phyloP scores from a whole-genome alignment of 192 early-diverging fungal genomes.

The Gorgonomyces haynaldii region DNA sequence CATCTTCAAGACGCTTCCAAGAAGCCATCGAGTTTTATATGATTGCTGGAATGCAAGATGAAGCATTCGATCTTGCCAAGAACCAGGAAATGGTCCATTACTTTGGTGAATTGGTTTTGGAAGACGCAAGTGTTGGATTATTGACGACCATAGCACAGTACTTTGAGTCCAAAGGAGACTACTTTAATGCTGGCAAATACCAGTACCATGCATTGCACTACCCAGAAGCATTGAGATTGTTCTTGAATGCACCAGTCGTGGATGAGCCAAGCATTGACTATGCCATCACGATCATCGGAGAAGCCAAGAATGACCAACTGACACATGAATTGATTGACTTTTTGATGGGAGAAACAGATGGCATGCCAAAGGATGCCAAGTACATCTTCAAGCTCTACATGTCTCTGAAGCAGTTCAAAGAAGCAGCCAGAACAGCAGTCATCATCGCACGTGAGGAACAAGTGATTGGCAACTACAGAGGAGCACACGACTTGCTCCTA shows the following conservation, averaged over 20 bases:
- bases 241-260: conserved; percentile 22
- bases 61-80: conserved; percentile 46
- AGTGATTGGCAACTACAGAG: conserved; percentile 39
- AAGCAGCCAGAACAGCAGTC: conserved; percentile 43
- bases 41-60: conserved; percentile 41
- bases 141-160: conserved; percentile 29
- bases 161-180: conserved; percentile 31
- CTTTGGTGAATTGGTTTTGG: conserved; percentile 35
- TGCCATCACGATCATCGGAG: conserved; percentile 42
- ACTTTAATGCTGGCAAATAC: conserved; percentile 35
- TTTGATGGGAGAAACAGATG: conserved; percentile 47
- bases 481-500: conserved; percentile 41
- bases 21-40: conserved; percentile 45
- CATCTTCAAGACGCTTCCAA: conserved; percentile 28
- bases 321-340: conserved; percentile 47
- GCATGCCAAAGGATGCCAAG: conserved; percentile 46
- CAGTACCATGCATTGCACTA: conserved; percentile 33
- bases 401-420: conserved; percentile 38
- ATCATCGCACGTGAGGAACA: conserved; percentile 51
- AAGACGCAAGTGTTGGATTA: conserved; percentile 25
- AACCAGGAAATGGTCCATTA: conserved; percentile 44
- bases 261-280: conserved; percentile 25
- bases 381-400: conserved; percentile 53
- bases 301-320: conserved; percentile 37
- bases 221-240: conserved; percentile 29